Base-by-base conservation (phyloP, 108 stramenopile species). In the Asterionellopsis glacialis region DNA sequence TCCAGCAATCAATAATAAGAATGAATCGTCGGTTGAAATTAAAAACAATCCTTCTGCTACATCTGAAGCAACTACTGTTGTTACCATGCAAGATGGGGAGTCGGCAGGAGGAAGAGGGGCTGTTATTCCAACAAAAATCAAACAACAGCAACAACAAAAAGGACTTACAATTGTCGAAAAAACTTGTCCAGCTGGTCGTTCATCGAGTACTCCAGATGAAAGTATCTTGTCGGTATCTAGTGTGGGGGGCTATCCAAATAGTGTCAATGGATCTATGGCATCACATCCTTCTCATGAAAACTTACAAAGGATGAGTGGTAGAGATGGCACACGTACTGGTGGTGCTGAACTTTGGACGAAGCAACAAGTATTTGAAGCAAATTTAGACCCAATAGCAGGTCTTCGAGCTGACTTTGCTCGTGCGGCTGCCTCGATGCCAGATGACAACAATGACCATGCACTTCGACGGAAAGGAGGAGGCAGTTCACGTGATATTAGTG, bases 341-440 rank as follows among this genome's bases (percentile, higher is more conserved):
- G 33, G 39, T 6, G 45, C 51, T 38, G 33, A 41, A 14, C n/a
- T 68, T 10, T 77, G 70, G 70, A 27, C 65, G 0, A 72, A 76
- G 44, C 61, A 55, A 15, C 57, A 70, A 49, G 59, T 68, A 2
- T 84, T 65, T 62, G 66, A 80, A 28, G 78, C 82, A 18, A 80
- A 84, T 60, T 22, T 84, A 26, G 67, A 80, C 59, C 73, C 73
- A 11, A 16, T 53, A 10, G 16, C 52, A 55, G 82, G 82, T 18
- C 42, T 80, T 2, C 49, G 65, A 15, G 63, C 45, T 13, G 54
- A 69, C 42, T 41, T 68, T 57, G 33, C 56, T 40, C 15, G 40
- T 2, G 33, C 33, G 7, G 33, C 33, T 33, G 33, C 33, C 33
- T 5, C 7, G 33, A 33, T 33, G 33, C 33, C 33, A 33, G 33